phyloP scores from a whole-genome alignment of 495 filamentous ascomycete species.

The Neurospora africana region DNA sequence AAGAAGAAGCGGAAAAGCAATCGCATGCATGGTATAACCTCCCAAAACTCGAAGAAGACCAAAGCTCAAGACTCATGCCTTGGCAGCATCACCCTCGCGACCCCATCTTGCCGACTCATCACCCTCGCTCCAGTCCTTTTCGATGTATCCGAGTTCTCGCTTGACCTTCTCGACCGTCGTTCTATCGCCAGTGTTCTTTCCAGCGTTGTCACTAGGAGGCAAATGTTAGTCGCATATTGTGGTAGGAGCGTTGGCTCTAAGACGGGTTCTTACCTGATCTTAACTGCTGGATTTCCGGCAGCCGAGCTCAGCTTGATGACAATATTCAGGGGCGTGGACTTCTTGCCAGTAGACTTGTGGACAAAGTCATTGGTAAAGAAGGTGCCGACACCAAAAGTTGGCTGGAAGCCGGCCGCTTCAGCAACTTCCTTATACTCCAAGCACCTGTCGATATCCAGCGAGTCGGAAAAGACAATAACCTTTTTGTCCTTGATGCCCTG shows the following conservation, averaged over 20 bases:
- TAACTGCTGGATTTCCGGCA: conserved; percentile 71
- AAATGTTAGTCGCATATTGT: background rate
- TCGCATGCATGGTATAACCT: conserved; percentile 4
- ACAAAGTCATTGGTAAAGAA: conserved; percentile 91
- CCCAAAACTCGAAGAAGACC: background rate
- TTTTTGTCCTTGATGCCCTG: conserved; percentile 71
- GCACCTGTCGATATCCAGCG: conserved; percentile 81
- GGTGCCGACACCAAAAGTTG: conserved; percentile 87
- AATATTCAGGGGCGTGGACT: conserved; percentile 91
- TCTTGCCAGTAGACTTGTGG: conserved; percentile 54
- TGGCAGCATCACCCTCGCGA: conserved; percentile 16
- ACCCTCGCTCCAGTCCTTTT: conserved; percentile 71
- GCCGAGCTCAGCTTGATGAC: conserved; percentile 92
- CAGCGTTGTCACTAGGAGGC: conserved; percentile 63
- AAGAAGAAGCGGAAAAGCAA: background rate
- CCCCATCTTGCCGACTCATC: conserved; percentile 82
- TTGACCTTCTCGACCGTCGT: conserved; percentile 74
- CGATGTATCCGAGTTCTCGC: conserved; percentile 69
- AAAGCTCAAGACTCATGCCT: conserved; percentile 4
- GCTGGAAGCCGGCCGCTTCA: conserved; percentile 67
- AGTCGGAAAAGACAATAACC: conserved; percentile 95
- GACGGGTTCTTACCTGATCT: conserved; percentile 51
- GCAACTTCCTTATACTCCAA: conserved; percentile 76
- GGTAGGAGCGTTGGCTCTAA: background rate
- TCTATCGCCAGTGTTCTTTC: conserved; percentile 89